Percentiles rank a stretch among this genome's conserved stretches.
Evolutionary conservation across 768 basidiomycete genomes (phyloP).

Genomic region (Mycena rosella): DNA sequence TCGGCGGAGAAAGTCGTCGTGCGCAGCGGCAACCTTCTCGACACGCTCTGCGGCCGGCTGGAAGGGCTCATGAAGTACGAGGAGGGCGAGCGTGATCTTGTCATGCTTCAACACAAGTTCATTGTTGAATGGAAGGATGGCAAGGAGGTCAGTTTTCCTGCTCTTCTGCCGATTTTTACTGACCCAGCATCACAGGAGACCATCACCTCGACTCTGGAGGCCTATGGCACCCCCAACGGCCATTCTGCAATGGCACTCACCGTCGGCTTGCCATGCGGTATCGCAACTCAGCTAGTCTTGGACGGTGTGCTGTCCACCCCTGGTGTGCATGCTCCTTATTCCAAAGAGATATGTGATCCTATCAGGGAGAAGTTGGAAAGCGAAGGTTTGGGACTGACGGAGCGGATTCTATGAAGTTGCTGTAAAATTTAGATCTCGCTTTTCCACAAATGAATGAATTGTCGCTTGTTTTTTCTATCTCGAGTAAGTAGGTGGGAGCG

Average conservation of each 20-base stretch:
- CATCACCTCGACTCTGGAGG: constrained; percentile 91
- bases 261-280: constrained; percentile 94
- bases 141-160: constrained; percentile 59
- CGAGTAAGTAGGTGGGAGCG: too few species aligned
- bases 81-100: constrained; percentile 91
- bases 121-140: constrained; percentile 92
- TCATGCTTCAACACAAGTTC: constrained; percentile 99
- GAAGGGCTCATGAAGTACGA: constrained; percentile 95
- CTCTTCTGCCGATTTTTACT: constrained; percentile 16
- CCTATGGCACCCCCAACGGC: constrained; percentile 84
- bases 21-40: constrained; percentile 84
- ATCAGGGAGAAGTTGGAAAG: constrained; percentile 75
- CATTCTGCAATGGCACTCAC: constrained; percentile 93
- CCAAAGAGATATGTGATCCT: constrained; percentile 84
- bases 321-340: constrained; percentile 91
- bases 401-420: constrained; percentile 68
- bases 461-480: background rate
- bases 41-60: constrained; percentile 92
- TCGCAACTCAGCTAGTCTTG: constrained; percentile 91
- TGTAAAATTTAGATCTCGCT: background rate
- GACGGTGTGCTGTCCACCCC: constrained; percentile 85
- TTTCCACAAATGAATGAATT: background rate
- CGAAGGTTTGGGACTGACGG: constrained; percentile 81
- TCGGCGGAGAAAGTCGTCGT: constrained; percentile 72
- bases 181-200: constrained; percentile 66